These are phyloP conservation scores for Leccinum incarnatum DNA, from an alignment of 768 basidiomycete species.

Conservation along the genomic window DNA sequence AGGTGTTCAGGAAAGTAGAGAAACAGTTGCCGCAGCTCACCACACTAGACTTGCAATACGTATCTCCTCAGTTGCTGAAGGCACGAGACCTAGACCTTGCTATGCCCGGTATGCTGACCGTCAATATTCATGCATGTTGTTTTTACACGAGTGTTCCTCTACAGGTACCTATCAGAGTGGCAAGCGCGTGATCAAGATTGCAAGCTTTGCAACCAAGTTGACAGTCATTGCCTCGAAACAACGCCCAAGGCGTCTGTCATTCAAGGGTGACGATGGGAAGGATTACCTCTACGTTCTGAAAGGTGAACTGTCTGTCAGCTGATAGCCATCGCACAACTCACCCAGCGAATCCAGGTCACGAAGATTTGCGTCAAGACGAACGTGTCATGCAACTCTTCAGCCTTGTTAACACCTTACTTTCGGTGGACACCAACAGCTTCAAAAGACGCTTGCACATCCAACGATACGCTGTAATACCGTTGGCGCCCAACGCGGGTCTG, in stretches of 20 bases:
- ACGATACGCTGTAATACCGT: slow-evolving; percentile 86
- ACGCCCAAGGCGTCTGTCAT: slow-evolving; percentile 81
- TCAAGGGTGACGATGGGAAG: slow-evolving; percentile 88
- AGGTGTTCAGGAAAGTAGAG: slow-evolving; percentile 97
- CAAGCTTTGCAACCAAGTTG: slow-evolving; percentile 83
- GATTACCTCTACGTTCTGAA: slow-evolving; percentile 93
- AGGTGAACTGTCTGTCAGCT: slow-evolving; percentile 44
- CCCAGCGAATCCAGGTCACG: slow-evolving; percentile 64
- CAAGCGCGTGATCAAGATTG: slow-evolving; percentile 75
- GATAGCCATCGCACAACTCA: background rate
- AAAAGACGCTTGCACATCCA: slow-evolving; percentile 95
- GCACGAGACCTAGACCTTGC: slow-evolving; percentile 90
- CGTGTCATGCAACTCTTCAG: slow-evolving; percentile 99
- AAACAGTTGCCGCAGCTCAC: slow-evolving; percentile 89
- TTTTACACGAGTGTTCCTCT: background rate
- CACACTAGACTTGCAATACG: slow-evolving; percentile 93
- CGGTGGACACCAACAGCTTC: slow-evolving; percentile 92
- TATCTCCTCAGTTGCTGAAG: slow-evolving; percentile 88
- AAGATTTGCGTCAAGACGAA: slow-evolving; percentile 98
- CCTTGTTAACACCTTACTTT: slow-evolving; percentile 90
- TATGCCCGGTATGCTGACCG: slow-evolving; percentile 69
- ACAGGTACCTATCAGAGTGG: slow-evolving; percentile 91
- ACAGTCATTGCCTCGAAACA: slow-evolving; percentile 97
- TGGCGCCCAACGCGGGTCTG: slow-evolving; percentile 94
- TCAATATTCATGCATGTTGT: background rate